Percentiles rank a stretch among this genome's conserved stretches.
Evolutionary conservation across 2,329 filamentous ascomycete species (phyloP).

Genomic region (Xylariomycetidae sp.): DNA sequence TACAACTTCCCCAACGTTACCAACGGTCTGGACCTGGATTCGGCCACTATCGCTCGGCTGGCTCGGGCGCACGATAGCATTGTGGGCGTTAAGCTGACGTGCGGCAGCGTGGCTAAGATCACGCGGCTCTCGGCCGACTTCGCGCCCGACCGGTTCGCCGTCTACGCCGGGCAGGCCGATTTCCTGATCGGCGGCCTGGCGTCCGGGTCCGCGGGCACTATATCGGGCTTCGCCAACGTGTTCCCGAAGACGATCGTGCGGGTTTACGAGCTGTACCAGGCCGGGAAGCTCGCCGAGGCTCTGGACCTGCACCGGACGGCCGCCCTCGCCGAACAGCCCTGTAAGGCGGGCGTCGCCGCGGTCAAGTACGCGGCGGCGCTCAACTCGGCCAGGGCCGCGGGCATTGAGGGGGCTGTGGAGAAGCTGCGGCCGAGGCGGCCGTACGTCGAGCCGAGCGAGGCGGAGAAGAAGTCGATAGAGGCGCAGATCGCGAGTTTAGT

Average conservation of each 20-base stretch:
- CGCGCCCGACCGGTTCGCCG: slow-evolving; percentile 50
- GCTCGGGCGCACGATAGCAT: slow-evolving; percentile 43
- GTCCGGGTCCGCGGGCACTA: slow-evolving; percentile 50
- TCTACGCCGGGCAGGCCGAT: slow-evolving; percentile 66
- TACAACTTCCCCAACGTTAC: slow-evolving; percentile 64
- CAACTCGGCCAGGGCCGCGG: slow-evolving; percentile 51
- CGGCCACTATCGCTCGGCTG: slow-evolving; percentile 50
- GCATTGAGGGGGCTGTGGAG: slow-evolving; percentile 51
- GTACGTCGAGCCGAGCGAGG: slow-evolving; percentile 47
- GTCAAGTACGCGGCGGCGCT: slow-evolving; percentile 60
- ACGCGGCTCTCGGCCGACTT: slow-evolving; percentile 45
- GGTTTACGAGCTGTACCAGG: slow-evolving; percentile 53
- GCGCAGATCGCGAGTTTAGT: too few relatives aligned
- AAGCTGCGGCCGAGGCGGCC: slow-evolving; percentile 53
- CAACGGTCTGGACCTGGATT: slow-evolving; percentile 63
- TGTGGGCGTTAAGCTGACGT: slow-evolving; percentile 59
- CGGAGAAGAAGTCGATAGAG: too few relatives aligned
- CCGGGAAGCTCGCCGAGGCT: slow-evolving; percentile 51
- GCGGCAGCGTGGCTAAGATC: slow-evolving; percentile 53
- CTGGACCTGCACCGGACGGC: too few relatives aligned
- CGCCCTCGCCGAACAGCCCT: slow-evolving; percentile 54
- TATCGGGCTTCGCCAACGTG: slow-evolving; percentile 57
- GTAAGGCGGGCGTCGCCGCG: slow-evolving; percentile 60
- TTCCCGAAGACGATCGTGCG: too few relatives aligned
- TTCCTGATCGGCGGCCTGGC: slow-evolving; percentile 57